Evolutionary conservation across 768 basidiomycete species (phyloP).

Genomic region (Porphyrellus cyaneotinctus): DNA sequence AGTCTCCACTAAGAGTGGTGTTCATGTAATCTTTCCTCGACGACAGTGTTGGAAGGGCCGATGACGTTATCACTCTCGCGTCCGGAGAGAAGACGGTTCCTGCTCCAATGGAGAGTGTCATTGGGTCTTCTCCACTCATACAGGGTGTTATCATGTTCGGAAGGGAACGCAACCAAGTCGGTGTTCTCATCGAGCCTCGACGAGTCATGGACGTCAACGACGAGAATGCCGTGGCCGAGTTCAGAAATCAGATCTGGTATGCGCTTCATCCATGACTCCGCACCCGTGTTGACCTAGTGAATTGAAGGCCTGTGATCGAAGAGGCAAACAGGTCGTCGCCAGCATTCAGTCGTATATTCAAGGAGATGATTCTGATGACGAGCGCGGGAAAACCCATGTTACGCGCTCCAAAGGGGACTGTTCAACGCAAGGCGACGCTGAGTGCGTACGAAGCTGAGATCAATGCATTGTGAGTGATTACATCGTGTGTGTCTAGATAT

Average conservation of each 20-base stretch:
- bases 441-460: slow-evolving; percentile 43
- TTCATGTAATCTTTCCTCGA: neutral
- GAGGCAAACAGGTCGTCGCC: slow-evolving; percentile 42
- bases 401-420: slow-evolving; percentile 44
- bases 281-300: neutral
- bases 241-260: slow-evolving; percentile 33
- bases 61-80: slow-evolving; percentile 31
- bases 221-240: slow-evolving; percentile 21
- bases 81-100: slow-evolving; percentile 25
- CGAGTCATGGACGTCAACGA: slow-evolving; percentile 20
- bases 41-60: slow-evolving; percentile 33
- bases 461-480: slow-evolving; percentile 36
- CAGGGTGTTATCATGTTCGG: slow-evolving; percentile 34
- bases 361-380: slow-evolving; percentile 52
- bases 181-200: slow-evolving; percentile 32
- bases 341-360: slow-evolving; percentile 43
- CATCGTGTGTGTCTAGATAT: neutral
- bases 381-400: slow-evolving; percentile 39
- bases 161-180: slow-evolving; percentile 29
- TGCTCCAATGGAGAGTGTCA: slow-evolving; percentile 26
- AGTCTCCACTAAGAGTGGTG: rapidly evolving
- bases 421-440: slow-evolving; percentile 39
- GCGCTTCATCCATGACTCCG: neutral
- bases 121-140: slow-evolving; percentile 19
- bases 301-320: slow-evolving; percentile 37